Evolutionary conservation across 2,329 filamentous ascomycete genomes (phyloP).

Genomic region (Fusarium austroafricanum): DNA sequence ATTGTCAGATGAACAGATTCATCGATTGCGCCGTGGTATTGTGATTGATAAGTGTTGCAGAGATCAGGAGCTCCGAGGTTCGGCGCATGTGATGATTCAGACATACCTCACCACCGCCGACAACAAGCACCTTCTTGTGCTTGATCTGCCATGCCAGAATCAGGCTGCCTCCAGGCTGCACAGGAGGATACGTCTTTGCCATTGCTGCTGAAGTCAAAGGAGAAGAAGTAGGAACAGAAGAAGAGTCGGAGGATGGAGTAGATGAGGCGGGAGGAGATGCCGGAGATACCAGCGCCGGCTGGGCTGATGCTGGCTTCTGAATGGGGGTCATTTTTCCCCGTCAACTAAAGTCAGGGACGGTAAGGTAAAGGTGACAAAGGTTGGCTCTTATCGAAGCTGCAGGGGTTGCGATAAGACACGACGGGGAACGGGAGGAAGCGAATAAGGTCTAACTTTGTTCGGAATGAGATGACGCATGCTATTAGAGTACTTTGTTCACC

Average conservation of each 20-base stretch:
- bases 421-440: conserved; percentile 40
- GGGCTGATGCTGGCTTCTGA: conserved; percentile 40
- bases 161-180: conserved; percentile 91
- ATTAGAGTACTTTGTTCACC: conserved; percentile 19
- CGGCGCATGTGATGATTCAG: conserved; percentile 17
- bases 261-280: conserved; percentile 37
- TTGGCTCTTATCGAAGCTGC: conserved; percentile 31
- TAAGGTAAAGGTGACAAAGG: conserved; percentile 32
- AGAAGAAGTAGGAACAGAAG: conserved; percentile 15
- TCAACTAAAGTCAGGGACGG: conserved; percentile 22
- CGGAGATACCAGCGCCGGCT: conserved; percentile 41
- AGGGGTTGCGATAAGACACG: conserved; percentile 35
- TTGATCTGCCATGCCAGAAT: conserved; percentile 97
- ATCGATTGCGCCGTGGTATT: not conserved
- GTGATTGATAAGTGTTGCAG: conserved; percentile 10
- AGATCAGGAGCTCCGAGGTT: conserved; percentile 13
- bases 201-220: conserved; percentile 39
- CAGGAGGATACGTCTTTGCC: conserved; percentile 73
- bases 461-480: conserved; percentile 22
- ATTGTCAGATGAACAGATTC: not conserved
- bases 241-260: conserved; percentile 20
- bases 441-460: conserved; percentile 20
- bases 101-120: conserved; percentile 92
- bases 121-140: conserved; percentile 88
- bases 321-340: conserved; percentile 42